phyloP scores from a whole-genome alignment of 2,329 filamentous ascomycete species.

The Daldinia sp. region DNA sequence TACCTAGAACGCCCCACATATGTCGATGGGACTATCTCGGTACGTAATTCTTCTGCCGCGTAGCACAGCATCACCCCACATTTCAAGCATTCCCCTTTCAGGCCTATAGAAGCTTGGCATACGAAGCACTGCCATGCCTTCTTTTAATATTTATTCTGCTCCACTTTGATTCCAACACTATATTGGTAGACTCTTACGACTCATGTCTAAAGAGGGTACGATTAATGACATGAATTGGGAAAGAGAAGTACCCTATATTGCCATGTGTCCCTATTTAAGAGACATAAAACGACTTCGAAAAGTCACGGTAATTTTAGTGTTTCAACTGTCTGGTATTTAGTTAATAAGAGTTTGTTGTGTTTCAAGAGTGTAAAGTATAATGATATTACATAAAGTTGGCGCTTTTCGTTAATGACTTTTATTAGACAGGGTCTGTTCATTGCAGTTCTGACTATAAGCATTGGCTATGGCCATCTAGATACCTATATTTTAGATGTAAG shows the following conservation, averaged over 20 bases:
- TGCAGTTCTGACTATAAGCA: too few relatives aligned
- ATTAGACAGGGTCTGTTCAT: too few relatives aligned
- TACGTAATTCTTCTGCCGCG: conserved; percentile 5
- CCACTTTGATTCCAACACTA: background rate
- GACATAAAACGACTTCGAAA: background rate
- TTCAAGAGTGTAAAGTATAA: too few relatives aligned
- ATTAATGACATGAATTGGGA: background rate
- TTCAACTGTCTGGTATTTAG: too few relatives aligned
- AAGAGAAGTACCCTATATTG: background rate
- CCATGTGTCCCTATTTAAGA: background rate
- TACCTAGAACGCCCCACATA: conserved; percentile 9
- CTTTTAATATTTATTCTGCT: background rate
- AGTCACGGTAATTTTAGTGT: background rate
- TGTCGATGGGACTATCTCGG: conserved; percentile 8
- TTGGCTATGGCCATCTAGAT: too few relatives aligned
- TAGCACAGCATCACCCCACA: conserved; percentile 33
- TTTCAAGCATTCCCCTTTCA: conserved; percentile 21
- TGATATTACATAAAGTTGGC: too few relatives aligned
- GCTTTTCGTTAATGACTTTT: too few relatives aligned
- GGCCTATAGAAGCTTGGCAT: conserved; percentile 30
- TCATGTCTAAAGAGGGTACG: background rate
- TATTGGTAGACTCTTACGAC: background rate
- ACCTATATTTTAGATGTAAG: too few relatives aligned
- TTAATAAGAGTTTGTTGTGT: too few relatives aligned
- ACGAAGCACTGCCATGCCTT: background rate